Evolutionary conservation across 2,329 filamentous ascomycete genomes (phyloP), one percentile per base, ranked within the genome.

Genomic region (Pseudocercospora vitis): DNA sequence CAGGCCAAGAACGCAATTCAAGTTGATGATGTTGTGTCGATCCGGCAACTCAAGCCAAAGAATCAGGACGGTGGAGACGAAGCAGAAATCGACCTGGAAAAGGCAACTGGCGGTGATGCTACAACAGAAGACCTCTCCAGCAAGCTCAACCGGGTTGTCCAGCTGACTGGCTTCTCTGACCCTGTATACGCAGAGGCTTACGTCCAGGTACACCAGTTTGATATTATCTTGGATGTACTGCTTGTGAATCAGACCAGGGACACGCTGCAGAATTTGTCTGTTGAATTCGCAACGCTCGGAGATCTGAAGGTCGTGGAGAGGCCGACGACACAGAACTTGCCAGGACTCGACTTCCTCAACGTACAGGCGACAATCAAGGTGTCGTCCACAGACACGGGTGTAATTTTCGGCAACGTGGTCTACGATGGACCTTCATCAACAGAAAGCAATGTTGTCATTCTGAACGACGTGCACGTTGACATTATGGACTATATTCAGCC

Each of bases 401-500:
- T 99, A 62, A 99, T 99, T 64, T 99, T 99, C 67, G 94, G 94
- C 63, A 99, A 99, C 69, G 91, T 99, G 19, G 89, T 99, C 6
- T 99, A 99, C 72, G 94, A 99, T 65, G 94, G 92, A 24, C 83
- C 91, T 4, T 90, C 89, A 74, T 91, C 87, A 42, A 95, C 89
- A 1, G 94, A 95, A 70, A 95, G 89, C 50, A 95, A 96, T 63
- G 94, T 99, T 7, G 94, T 99, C 51, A 99, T 99, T 63, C 81
- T 99, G 50, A 97, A 97, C 70, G 94, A 99, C 71, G 85, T 99
- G 24, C 94, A 99, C 68, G 92, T 97, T 53, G 94, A 99, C 69
- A 96, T 99, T 62, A 99, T 99, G 94, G 94, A 99, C 75, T 99
- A 99, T 76, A 99, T 99, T 67, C 92, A 97, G 71, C 94, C 94